Evolutionary conservation across 306 rosid genomes (phyloP).

Genomic region (Sphenostylis stenocarpa): DNA sequence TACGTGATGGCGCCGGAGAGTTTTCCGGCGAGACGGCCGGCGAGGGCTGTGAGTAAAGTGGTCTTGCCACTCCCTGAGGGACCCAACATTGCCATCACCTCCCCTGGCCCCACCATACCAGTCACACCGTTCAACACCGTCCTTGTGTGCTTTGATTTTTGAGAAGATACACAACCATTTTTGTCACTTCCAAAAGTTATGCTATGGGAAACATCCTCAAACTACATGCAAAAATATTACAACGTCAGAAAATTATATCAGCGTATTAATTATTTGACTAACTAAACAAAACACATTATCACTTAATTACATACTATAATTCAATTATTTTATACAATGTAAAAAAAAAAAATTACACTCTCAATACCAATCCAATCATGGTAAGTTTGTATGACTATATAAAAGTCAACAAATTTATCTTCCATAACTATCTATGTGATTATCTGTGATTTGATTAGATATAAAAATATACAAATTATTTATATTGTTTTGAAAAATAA

Average conservation of each 20-base stretch:
- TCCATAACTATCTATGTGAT: too few relatives aligned
- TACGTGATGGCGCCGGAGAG: slow-evolving; percentile 55
- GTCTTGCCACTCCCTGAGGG: slow-evolving; percentile 86
- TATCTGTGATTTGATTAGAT: too few relatives aligned
- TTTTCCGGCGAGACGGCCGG: slow-evolving; percentile 53
- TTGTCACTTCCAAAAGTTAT: slow-evolving; percentile 29
- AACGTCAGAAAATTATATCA: neutral
- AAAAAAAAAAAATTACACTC: too few relatives aligned
- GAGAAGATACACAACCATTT: slow-evolving; percentile 34
- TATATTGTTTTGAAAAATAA: neutral
- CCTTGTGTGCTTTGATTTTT: slow-evolving; percentile 34
- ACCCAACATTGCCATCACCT: slow-evolving; percentile 75
- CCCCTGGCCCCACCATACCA: slow-evolving; percentile 62
- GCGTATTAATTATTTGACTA: neutral
- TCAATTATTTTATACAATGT: neutral
- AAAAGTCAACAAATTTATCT: too few relatives aligned
- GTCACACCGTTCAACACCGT: slow-evolving; percentile 52
- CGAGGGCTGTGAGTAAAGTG: slow-evolving; percentile 62
- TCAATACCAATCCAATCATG: too few relatives aligned
- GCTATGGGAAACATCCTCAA: slow-evolving; percentile 57
- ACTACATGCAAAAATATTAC: slow-evolving; percentile 40
- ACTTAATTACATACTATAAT: neutral
- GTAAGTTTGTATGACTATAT: too few relatives aligned
- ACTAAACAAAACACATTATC: neutral
- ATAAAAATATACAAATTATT: too few relatives aligned